Evolutionary conservation across 345 rosid genomes (phyloP).

Genomic region (Aethionema arabicum): DNA sequence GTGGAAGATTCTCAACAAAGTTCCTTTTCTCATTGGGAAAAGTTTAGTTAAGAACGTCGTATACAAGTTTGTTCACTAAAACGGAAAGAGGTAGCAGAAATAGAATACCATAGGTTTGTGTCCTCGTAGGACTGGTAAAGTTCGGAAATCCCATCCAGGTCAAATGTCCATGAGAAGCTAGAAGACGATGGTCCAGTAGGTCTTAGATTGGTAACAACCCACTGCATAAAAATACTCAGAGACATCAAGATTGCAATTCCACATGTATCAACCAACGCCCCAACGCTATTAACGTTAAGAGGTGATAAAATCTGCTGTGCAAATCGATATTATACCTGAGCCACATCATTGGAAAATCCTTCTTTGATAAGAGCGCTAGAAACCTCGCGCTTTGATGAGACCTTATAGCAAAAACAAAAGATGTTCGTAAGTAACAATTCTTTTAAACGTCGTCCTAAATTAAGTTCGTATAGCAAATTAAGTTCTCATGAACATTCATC

Average conservation of each 20-base stretch:
- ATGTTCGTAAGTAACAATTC: slow-evolving; percentile 19
- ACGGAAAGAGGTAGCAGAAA: neutral
- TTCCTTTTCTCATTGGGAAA: slow-evolving; percentile 48
- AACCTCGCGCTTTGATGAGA: slow-evolving; percentile 37
- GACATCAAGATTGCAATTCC: slow-evolving; percentile 6
- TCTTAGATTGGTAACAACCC: slow-evolving; percentile 88
- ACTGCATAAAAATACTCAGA: slow-evolving; percentile 44
- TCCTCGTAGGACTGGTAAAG: slow-evolving; percentile 85
- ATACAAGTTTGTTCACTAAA: slow-evolving; percentile 6
- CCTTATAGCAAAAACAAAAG: slow-evolving; percentile 28
- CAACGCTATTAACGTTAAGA: neutral
- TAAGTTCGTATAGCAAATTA: no score
- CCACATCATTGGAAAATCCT: slow-evolving; percentile 41
- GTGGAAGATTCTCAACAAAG: slow-evolving; percentile 80
- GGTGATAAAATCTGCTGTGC: neutral
- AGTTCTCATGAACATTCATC: slow-evolving; percentile 4
- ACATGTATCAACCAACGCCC: neutral
- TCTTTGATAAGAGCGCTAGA: slow-evolving; percentile 35
- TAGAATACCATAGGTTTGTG: slow-evolving; percentile 77
- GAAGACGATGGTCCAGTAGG: slow-evolving; percentile 49
- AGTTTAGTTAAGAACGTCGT: neutral
- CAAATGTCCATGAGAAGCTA: slow-evolving; percentile 80
- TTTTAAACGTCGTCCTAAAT: neutral
- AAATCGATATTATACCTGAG: slow-evolving; percentile 34
- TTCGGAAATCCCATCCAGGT: slow-evolving; percentile 75